Evolutionary conservation across 2,329 filamentous ascomycete genomes (phyloP), one percentile per base, ranked within the genome.

Genomic region (Incumbomyces delicatus): DNA sequence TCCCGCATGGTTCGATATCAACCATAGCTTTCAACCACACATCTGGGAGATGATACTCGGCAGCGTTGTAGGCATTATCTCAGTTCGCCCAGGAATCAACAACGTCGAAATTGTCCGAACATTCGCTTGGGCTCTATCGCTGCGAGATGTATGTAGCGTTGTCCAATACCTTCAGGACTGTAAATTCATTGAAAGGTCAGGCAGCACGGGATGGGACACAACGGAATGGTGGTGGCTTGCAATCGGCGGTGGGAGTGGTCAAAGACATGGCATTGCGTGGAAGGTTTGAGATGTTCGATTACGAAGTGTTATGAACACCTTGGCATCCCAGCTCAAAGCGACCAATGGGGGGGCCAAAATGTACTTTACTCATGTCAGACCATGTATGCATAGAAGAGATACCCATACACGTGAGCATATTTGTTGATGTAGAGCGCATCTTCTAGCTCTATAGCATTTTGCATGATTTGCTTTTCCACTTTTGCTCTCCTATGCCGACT

Each of bases 1-100:
- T 17, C 72, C 72, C 0, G 44, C 72, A 12, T 75, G 72, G 72
- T 61, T 67, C 44, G 70, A 73, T 52, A 69, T 74, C 41, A 67
- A 73, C 45, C 65, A 63, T 1, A 56, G 63, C 12, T 52, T 67
- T 11, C 56, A 64, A 3, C 51, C 55, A 11, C 38, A 56, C 6
- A 53, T 65, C 16, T 75, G 72, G 72, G 63, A 69, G 10, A 57
- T 64, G 41, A 62, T 64, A 10, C 49, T 70, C 11, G 63, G 61
- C 1, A 63, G 66, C 3, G 61, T 71, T 2, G 47, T 73, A 2
- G 65, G 68, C 1, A 58, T 65, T n/a, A 48, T 73, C 12, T 62
- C 63, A 7, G 56, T 64, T 10, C 57, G 70, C 4, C 66, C 70
- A 4, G 70, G 70, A 0, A 53, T 67, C 17, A 61, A 53, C 8